These are phyloP conservation scores for Hordeum pubiflorum DNA, from an alignment of 202 grass and related monocot genomes.

Conservation along the genomic window DNA sequence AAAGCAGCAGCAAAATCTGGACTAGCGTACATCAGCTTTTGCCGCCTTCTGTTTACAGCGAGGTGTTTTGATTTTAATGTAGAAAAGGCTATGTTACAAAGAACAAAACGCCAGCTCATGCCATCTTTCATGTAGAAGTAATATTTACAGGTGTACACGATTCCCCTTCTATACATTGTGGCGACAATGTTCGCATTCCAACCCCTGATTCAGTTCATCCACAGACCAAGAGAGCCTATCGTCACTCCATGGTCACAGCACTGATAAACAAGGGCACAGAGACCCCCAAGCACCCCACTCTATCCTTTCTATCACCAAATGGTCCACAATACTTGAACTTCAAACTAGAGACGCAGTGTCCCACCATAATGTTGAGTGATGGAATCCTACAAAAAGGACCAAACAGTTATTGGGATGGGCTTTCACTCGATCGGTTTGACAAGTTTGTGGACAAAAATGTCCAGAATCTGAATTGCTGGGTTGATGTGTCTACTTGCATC, in stretches of 20 bases:
- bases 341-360: background rate
- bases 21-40: no score
- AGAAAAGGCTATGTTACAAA: background rate
- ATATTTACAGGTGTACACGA: background rate
- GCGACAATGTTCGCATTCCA: no score
- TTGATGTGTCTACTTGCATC: background rate
- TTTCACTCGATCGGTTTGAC: background rate
- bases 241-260: background rate
- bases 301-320: no score
- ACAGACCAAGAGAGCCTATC: background rate
- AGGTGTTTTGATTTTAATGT: background rate
- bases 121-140: background rate
- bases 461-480: background rate
- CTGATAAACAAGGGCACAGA: background rate
- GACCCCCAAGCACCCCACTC: no score
- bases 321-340: background rate
- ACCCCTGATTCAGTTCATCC: no score
- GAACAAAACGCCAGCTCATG: no score
- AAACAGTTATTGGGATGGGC: background rate
- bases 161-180: background rate
- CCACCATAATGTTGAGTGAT: background rate
- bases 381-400: constrained; percentile 1
- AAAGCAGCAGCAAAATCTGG: no score
- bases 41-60: background rate
- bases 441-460: constrained; percentile 4